These are phyloP conservation scores for Chondrostereum purpureum DNA, from an alignment of 1,284 basidiomycete species.

Conservation along the genomic window DNA sequence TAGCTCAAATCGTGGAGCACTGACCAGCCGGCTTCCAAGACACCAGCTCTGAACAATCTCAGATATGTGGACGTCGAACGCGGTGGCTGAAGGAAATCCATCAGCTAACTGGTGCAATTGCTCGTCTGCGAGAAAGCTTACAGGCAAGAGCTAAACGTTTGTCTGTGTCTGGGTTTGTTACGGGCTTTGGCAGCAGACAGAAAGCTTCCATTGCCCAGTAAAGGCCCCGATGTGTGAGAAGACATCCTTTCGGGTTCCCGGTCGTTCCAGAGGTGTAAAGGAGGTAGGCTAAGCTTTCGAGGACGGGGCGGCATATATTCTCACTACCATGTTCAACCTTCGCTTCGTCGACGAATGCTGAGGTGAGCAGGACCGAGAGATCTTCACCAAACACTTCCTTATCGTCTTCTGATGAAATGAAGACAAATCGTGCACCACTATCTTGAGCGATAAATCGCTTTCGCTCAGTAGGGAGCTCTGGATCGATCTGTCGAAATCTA, in stretches of 20 bases:
- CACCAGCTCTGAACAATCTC: slow-evolving; percentile 15
- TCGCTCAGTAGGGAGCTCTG: slow-evolving; percentile 42
- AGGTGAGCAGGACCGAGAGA: neutral
- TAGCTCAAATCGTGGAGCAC: slow-evolving; percentile 13
- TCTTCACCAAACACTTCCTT: slow-evolving; percentile 1
- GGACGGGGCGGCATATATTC: slow-evolving; percentile 2
- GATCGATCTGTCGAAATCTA: slow-evolving; percentile 41
- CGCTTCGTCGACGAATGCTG: neutral
- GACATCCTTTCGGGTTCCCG: slow-evolving; percentile 7
- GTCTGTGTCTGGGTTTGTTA: slow-evolving; percentile 15
- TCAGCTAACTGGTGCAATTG: neutral
- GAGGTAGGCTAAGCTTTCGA: slow-evolving; percentile 6
- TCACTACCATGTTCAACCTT: neutral
- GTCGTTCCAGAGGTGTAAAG: slow-evolving; percentile 10
- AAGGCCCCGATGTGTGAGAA: slow-evolving; percentile 9
- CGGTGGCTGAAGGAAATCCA: slow-evolving; percentile 6
- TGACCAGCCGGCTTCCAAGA: slow-evolving; percentile 14
- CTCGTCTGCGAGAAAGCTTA: slow-evolving; percentile 1
- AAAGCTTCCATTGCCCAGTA: slow-evolving; percentile 15
- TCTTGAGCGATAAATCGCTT: slow-evolving; percentile 42
- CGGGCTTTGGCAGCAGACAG: slow-evolving; percentile 9
- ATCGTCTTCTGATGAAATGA: slow-evolving; percentile 24
- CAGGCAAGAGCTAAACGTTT: slow-evolving; percentile 14
- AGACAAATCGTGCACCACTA: slow-evolving; percentile 35
- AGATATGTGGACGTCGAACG: slow-evolving; percentile 17